These are phyloP conservation scores for Nectriaceae sp. DNA, from an alignment of 2,329 filamentous ascomycete genomes.

Conservation along the genomic window DNA sequence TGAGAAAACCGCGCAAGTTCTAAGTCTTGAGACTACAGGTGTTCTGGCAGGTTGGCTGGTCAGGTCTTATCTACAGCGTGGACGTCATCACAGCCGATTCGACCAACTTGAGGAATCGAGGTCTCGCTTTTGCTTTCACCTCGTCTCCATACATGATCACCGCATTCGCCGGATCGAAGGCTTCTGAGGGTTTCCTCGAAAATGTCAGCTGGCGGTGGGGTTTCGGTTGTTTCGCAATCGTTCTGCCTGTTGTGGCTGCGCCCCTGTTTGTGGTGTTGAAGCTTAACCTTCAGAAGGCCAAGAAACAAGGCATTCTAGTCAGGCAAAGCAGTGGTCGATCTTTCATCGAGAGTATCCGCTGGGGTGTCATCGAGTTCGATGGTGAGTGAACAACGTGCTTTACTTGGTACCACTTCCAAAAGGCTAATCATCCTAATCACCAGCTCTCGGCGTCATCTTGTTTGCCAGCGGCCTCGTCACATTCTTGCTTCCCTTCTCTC, in stretches of 20 bases:
- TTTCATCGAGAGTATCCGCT: constrained; percentile 45
- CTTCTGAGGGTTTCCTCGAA: constrained; percentile 24
- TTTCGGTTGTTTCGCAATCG: constrained; percentile 61
- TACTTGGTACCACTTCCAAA: too few relatives aligned
- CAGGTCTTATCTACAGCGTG: constrained; percentile 62
- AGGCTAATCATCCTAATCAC: background rate
- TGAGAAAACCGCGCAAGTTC: background rate
- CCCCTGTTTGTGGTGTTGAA: constrained; percentile 57
- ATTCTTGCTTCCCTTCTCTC: constrained; percentile 52
- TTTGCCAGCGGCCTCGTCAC: constrained; percentile 56
- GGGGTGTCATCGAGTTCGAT: constrained; percentile 60
- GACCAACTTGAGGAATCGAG: constrained; percentile 43
- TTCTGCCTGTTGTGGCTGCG: constrained; percentile 51
- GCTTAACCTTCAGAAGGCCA: constrained; percentile 55
- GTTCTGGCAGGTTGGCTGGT: constrained; percentile 63
- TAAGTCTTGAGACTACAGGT: constrained; percentile 37
- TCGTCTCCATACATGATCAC: constrained; percentile 49
- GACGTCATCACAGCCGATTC: constrained; percentile 69
- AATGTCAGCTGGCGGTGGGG: constrained; percentile 34
- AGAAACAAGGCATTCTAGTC: constrained; percentile 44
- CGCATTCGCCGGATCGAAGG: constrained; percentile 38
- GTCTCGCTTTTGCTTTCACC: constrained; percentile 41
- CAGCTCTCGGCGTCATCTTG: constrained; percentile 54
- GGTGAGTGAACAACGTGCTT: constrained; percentile 26
- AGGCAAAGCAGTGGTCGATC: constrained; percentile 44